These are phyloP conservation scores for Aspergillus phoenicis DNA, from an alignment of 2,329 filamentous ascomycete species.

Conservation along the genomic window DNA sequence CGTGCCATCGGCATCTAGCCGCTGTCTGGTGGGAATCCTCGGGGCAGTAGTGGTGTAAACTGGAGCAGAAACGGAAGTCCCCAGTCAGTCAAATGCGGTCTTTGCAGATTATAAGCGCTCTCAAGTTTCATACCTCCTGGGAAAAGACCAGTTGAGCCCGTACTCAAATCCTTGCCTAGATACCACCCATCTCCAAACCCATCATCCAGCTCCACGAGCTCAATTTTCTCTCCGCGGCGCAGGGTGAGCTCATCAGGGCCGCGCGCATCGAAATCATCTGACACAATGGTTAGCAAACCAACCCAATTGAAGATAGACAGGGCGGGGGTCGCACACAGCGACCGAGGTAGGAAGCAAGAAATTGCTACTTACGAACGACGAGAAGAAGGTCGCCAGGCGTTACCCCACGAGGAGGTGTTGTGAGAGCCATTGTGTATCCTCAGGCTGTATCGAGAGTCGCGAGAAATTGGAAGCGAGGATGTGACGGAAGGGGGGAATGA, in stretches of 20 bases:
- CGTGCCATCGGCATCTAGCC: conserved; percentile 18
- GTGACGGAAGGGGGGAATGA: conserved; percentile 18
- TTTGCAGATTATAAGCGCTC: not conserved
- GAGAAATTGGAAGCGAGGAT: conserved; percentile 10
- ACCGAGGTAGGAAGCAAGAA: not conserved
- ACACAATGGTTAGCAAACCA: conserved; percentile 12
- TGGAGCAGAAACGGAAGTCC: conserved; percentile 8
- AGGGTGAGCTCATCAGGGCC: conserved; percentile 92
- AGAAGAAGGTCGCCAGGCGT: conserved; percentile 47
- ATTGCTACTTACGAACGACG: conserved; percentile 47
- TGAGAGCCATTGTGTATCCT: conserved; percentile 35
- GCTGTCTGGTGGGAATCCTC: conserved; percentile 27
- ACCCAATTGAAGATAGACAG: not conserved
- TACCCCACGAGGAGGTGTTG: conserved; percentile 39
- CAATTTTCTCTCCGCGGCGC: conserved; percentile 69
- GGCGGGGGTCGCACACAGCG: conserved; percentile 12
- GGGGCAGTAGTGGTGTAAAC: conserved; percentile 32
- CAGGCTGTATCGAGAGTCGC: not conserved
- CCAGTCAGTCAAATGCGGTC: conserved; percentile 2
- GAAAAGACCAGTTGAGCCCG: conserved; percentile 50
- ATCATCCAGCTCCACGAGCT: conserved; percentile 66
- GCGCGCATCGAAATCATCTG: conserved; percentile 89
- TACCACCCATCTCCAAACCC: conserved; percentile 70
- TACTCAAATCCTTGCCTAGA: conserved; percentile 53
- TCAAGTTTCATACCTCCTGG: conserved; percentile 46